These are phyloP conservation scores for Cylindrotheca closterium DNA, from an alignment of 108 stramenopile species.

Conservation along the genomic window DNA sequence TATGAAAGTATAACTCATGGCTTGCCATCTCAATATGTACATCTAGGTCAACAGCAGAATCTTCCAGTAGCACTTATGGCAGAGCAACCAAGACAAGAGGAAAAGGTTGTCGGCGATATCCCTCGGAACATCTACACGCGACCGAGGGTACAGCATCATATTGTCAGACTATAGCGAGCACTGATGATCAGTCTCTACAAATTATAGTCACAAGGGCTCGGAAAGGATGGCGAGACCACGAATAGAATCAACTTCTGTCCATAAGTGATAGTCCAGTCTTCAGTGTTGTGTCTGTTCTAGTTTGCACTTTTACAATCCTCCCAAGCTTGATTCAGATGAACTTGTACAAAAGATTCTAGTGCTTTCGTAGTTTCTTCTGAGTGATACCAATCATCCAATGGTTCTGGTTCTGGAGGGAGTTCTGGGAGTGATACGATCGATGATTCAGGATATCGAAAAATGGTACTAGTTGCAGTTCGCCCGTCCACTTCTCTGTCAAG, in stretches of 20 bases:
- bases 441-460: constrained; percentile 37
- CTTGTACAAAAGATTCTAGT: constrained; percentile 27
- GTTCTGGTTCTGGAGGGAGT: constrained; percentile 68
- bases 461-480: background rate
- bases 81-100: background rate
- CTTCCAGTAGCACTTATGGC: too few species aligned
- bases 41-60: background rate
- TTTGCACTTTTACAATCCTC: too few species aligned
- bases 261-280: too few species aligned
- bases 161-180: background rate
- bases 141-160: background rate
- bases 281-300: too few species aligned
- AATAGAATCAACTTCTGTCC: too few species aligned
- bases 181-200: too few species aligned
- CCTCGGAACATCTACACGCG: background rate
- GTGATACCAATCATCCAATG: constrained; percentile 73
- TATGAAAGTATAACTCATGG: too few species aligned
- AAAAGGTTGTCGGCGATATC: background rate
- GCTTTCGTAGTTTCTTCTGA: constrained; percentile 30
- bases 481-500: too few species aligned
- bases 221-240: too few species aligned
- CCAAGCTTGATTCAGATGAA: constrained; percentile 7
- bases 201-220: too few species aligned
- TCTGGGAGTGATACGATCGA: constrained; percentile 72
- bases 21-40: too few species aligned